Conservation (phyloP, 768 basidiomycete species). For the Gloeostereum incarnatum region DNA sequence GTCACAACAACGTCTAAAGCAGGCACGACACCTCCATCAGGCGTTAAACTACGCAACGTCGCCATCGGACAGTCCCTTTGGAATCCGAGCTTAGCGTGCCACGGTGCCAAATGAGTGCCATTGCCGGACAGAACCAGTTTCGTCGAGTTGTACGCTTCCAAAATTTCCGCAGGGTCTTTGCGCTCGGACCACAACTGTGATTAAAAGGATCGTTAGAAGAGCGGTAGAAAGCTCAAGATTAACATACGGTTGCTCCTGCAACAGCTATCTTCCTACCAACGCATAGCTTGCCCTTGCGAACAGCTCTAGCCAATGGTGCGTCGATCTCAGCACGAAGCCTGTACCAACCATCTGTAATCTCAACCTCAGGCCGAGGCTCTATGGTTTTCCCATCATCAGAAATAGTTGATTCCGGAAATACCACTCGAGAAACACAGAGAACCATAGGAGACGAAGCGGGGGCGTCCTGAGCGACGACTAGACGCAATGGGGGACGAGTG, state of each 20-base stretch:
- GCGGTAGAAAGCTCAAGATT: background rate
- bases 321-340: slow-evolving; percentile 72
- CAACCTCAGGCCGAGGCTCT: slow-evolving; percentile 51
- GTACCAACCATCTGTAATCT: slow-evolving; percentile 99
- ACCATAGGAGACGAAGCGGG: slow-evolving; percentile 75
- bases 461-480: slow-evolving; percentile 78
- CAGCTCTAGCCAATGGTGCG: slow-evolving; percentile 58
- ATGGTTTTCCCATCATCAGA: slow-evolving; percentile 26
- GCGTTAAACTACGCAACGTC: slow-evolving; percentile 67
- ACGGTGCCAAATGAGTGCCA: slow-evolving; percentile 75
- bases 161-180: slow-evolving; percentile 73
- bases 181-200: slow-evolving; percentile 55
- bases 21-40: slow-evolving; percentile 73
- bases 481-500: slow-evolving; percentile 71
- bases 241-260: slow-evolving; percentile 67
- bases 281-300: slow-evolving; percentile 53
- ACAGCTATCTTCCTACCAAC: slow-evolving; percentile 81
- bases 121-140: slow-evolving; percentile 72
- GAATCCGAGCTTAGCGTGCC: slow-evolving; percentile 87
- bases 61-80: slow-evolving; percentile 56
- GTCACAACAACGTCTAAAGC: slow-evolving; percentile 67
- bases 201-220: background rate
- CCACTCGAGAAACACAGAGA: slow-evolving; percentile 72
- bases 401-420: slow-evolving; percentile 32
- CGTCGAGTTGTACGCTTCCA: slow-evolving; percentile 69